Evolutionary conservation across 352 stramenopile species (phyloP).

Genomic region (Thalassiosira exigua): DNA sequence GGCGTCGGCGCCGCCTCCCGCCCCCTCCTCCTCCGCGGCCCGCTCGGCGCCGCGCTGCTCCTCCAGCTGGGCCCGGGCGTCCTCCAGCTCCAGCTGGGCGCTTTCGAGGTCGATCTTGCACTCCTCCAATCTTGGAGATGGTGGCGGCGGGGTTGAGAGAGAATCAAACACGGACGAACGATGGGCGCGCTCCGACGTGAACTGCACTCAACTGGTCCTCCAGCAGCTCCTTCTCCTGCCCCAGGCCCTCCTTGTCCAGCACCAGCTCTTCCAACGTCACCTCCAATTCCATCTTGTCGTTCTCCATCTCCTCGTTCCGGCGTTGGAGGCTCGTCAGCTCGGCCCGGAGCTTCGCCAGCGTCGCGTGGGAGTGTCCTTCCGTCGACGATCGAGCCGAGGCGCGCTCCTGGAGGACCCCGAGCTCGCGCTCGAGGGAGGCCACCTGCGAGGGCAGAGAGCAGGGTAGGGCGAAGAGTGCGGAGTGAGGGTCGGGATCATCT

Average conservation of each 20-base stretch:
- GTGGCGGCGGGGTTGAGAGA: neutral
- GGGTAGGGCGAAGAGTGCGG: too few species aligned
- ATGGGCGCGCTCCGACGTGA: too few species aligned
- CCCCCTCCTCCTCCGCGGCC: neutral
- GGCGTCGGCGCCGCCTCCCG: slow-evolving; percentile 2
- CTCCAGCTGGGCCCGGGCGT: slow-evolving; percentile 54
- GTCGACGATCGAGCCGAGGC: slow-evolving; percentile 48
- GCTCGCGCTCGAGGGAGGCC: slow-evolving; percentile 37
- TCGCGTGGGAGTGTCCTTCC: slow-evolving; percentile 60
- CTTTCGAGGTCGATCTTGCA: slow-evolving; percentile 62
- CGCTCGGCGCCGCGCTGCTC: slow-evolving; percentile 13
- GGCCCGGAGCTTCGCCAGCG: slow-evolving; percentile 67
- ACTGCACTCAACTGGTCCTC: slow-evolving; percentile 60
- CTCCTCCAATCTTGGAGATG: slow-evolving; percentile 38
- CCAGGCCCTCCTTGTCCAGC: slow-evolving; percentile 82
- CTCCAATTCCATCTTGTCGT: slow-evolving; percentile 78
- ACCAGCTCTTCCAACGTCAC: slow-evolving; percentile 78
- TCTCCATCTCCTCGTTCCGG: slow-evolving; percentile 69
- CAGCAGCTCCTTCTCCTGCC: slow-evolving; percentile 81
- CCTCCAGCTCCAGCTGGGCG: slow-evolving; percentile 76
- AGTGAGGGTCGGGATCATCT: too few species aligned
- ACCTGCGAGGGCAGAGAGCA: too few species aligned
- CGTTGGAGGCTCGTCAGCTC: slow-evolving; percentile 66
- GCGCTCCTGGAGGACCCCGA: slow-evolving; percentile 39
- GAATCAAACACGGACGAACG: too few species aligned